These are phyloP conservation scores for Zarea fungicola DNA, from an alignment of 2,329 filamentous ascomycete genomes.

Conservation along the genomic window DNA sequence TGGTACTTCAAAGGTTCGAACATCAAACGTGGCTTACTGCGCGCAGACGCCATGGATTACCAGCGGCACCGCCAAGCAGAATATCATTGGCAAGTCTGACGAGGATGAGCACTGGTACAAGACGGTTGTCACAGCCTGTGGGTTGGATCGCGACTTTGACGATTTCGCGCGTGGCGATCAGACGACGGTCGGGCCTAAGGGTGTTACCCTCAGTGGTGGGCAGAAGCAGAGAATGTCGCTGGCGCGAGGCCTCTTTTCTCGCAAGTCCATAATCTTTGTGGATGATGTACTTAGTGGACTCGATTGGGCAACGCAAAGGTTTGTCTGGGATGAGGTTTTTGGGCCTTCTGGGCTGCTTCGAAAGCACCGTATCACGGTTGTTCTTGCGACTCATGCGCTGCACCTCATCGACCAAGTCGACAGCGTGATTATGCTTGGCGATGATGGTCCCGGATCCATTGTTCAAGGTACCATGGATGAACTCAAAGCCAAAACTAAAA, in stretches of 20 bases:
- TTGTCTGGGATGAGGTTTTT: constrained; percentile 32
- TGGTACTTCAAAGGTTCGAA: constrained; percentile 12
- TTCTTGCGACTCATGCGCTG: constrained; percentile 25
- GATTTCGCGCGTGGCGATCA: constrained; percentile 20
- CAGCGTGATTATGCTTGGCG: constrained; percentile 1
- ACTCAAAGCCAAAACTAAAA: not conserved
- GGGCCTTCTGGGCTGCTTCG: constrained; percentile 26
- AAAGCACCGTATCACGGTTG: constrained; percentile 18
- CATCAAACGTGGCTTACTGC: constrained; percentile 19
- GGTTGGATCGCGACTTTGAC: constrained; percentile 18
- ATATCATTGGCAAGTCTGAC: constrained; percentile 19
- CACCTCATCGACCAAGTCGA: constrained; percentile 21
- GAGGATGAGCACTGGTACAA: constrained; percentile 20
- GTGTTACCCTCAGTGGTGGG: constrained; percentile 22
- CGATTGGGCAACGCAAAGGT: constrained; percentile 32
- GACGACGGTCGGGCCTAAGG: constrained; percentile 18
- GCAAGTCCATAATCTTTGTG: constrained; percentile 22
- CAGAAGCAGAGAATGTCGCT: constrained; percentile 23
- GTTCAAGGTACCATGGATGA: constrained; percentile 3
- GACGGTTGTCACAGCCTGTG: constrained; percentile 18
- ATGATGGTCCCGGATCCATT: not conserved
- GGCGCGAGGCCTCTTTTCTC: constrained; percentile 22
- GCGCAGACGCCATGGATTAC: constrained; percentile 21
- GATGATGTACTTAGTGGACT: constrained; percentile 32
- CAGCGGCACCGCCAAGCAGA: constrained; percentile 19